Base-by-base conservation (phyloP, 2,329 filamentous ascomycete species). In the Ascosphaera pollenicola region DNA sequence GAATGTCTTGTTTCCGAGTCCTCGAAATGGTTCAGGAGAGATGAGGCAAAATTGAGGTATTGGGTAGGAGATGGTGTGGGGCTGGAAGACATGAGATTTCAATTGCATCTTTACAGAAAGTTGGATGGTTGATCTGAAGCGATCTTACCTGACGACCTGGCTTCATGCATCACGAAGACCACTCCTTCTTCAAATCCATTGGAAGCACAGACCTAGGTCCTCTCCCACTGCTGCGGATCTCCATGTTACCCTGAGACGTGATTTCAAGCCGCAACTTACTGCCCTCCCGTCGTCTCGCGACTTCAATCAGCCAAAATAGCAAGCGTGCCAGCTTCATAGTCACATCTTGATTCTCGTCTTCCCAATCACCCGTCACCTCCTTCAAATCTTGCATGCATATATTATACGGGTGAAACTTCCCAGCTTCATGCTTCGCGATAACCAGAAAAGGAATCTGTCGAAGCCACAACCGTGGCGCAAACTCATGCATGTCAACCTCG, bases 81-180 rank as follows among this genome's bases (percentile, higher is more conserved):
- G 39, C 59, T 95, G 52, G 87, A 95, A 61, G 82, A 94, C 53
- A 93, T 94, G 85, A 73, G 85, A 36, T 93, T 87, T 57, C 87
- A 95, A 57, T 65, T 93, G 48, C 84, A 94, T 61, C 53, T 94
- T 13, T 95, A 93, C 51, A 57, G 60, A 40, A 58, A 61, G 44
- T 37, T 61, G 35, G 30, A 24, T 10, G 21, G 21, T 24, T 24
- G 21, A 24, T 5, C 5, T 24, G 4, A 10, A 10, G 10, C 21
- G 10, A 24, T 24, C 21, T 24, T 10, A 24, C 4, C 4, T 24
- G 10, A 24, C 21, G 21, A 24, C 21, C 10, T n/a, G n/a, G n/a
- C n/a, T n/a, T n/a, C n/a, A n/a, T n/a, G n/a, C n/a, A n/a, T 24
- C 21, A 24, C 10, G 21, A 24, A 24, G 5, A 24, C 21, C 21